A percentile compares a stretch with the other conserved stretches of the same genome.
Conservation (phyloP, 2,329 filamentous ascomycete species). For the Aspergillus luchuensis region DNA sequence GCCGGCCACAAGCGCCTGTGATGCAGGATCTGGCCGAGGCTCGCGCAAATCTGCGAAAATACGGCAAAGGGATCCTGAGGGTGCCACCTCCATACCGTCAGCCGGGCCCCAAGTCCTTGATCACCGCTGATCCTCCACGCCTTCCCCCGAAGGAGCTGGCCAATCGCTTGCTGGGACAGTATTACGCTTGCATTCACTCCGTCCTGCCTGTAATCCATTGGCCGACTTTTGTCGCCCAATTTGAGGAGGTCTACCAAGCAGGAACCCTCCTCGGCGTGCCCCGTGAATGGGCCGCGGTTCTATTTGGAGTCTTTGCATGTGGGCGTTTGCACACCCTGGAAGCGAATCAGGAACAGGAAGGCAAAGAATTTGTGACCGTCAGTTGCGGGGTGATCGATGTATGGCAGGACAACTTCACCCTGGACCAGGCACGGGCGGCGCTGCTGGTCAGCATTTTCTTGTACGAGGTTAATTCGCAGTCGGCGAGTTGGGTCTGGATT, state of each 20-base stretch:
- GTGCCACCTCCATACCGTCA: slow-evolving; percentile 69
- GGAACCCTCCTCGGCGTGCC: slow-evolving; percentile 63
- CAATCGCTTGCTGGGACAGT: slow-evolving; percentile 73
- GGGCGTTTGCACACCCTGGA: slow-evolving; percentile 72
- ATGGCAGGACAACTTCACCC: slow-evolving; percentile 75
- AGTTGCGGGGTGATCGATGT: slow-evolving; percentile 72
- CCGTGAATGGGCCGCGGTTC: slow-evolving; percentile 73
- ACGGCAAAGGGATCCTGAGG: slow-evolving; percentile 78
- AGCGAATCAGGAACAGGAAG: slow-evolving; percentile 58
- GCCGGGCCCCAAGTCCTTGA: slow-evolving; percentile 50
- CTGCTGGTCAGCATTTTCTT: slow-evolving; percentile 77
- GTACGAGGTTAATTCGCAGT: slow-evolving; percentile 82
- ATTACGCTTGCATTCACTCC: slow-evolving; percentile 74
- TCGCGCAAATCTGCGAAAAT: slow-evolving; percentile 69
- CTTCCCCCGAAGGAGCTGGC: slow-evolving; percentile 70
- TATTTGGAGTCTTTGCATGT: slow-evolving; percentile 81
- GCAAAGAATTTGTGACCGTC: slow-evolving; percentile 69
- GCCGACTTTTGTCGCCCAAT: slow-evolving; percentile 75
- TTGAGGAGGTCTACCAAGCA: slow-evolving; percentile 73
- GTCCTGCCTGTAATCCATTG: slow-evolving; percentile 86
- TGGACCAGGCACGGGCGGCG: slow-evolving; percentile 73
- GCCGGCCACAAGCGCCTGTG: slow-evolving; percentile 61
- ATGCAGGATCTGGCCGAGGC: slow-evolving; percentile 72
- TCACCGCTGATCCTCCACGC: slow-evolving; percentile 60
- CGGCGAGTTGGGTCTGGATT: slow-evolving; percentile 83